Conservation (phyloP, 2,329 filamentous ascomycete species). For the Colletotrichum endophyticum region DNA sequence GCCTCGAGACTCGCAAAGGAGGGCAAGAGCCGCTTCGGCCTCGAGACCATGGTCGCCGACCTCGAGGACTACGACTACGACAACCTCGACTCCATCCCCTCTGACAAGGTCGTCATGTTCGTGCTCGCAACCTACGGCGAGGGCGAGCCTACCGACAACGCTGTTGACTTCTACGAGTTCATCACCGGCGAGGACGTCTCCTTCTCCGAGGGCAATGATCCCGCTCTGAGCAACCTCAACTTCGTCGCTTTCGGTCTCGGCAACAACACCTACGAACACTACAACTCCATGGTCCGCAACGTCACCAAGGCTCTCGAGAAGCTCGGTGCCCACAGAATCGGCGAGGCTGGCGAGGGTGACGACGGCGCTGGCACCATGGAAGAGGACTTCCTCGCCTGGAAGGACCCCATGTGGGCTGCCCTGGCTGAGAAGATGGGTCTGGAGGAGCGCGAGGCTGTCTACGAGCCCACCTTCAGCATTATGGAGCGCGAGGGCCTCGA, state of each 20-base stretch:
- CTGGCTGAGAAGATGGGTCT: conserved; percentile 83
- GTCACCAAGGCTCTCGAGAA: conserved; percentile 82
- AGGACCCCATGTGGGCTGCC: conserved; percentile 97
- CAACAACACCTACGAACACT: conserved; percentile 99
- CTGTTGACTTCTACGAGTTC: conserved; percentile 99
- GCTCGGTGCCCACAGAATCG: conserved; percentile 83
- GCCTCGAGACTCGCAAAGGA: conserved; percentile 96
- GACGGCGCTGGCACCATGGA: conserved; percentile 99
- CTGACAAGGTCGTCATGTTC: conserved; percentile 93
- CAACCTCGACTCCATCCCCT: conserved; percentile 85
- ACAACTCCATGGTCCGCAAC: conserved; percentile 97
- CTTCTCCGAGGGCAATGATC: conserved; percentile 78
- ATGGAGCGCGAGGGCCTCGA: conserved; percentile 76
- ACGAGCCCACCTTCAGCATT: conserved; percentile 90
- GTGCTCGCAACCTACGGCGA: conserved; percentile 97
- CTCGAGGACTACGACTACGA: conserved; percentile 98
- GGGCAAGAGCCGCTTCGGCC: conserved; percentile 91
- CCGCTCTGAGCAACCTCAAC: conserved; percentile 81
- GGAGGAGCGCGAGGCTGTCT: conserved; percentile 94
- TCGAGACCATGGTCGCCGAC: conserved; percentile 98
- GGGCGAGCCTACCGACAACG: conserved; percentile 98
- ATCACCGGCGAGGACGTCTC: conserved; percentile 79
- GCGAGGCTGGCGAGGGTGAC: conserved; percentile 90
- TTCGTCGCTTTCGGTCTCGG: conserved; percentile 96
- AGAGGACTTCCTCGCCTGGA: conserved; percentile 98